Evolutionary conservation across 2,329 filamentous ascomycete genomes (phyloP).

Genomic region (Exophiala aquamarina): DNA sequence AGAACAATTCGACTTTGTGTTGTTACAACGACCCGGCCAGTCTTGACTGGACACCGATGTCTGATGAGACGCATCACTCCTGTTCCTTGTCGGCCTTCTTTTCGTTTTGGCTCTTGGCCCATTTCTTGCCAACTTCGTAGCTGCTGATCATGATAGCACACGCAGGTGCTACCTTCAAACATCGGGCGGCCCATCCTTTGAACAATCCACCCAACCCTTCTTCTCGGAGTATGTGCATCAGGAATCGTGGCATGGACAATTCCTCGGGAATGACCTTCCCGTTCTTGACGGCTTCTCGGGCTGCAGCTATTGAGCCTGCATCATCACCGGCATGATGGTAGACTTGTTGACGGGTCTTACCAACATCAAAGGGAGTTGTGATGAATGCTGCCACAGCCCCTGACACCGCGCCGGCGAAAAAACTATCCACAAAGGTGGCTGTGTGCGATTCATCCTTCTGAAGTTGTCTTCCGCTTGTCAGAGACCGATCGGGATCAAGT

Average conservation of each 20-base stretch:
- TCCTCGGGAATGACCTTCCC: conserved; percentile 62
- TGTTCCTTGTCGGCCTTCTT: conserved; percentile 34
- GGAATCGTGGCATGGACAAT: conserved; percentile 72
- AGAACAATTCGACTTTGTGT: too few species aligned
- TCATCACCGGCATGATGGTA: conserved; percentile 59
- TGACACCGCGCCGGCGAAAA: conserved; percentile 78
- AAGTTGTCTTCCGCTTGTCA: conserved; percentile 45
- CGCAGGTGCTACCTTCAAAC: conserved; percentile 89
- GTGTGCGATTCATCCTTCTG: conserved; percentile 67
- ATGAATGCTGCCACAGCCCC: conserved; percentile 83
- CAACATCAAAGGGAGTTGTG: conserved; percentile 95
- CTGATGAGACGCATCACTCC: too few species aligned
- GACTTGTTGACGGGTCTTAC: conserved; percentile 92
- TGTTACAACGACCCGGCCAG: too few species aligned
- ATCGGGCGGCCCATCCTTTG: conserved; percentile 87
- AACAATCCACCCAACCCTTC: conserved; percentile 82
- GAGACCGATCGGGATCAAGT: conserved; percentile 39
- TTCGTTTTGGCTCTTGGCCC: conserved; percentile 74
- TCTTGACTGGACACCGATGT: too few species aligned
- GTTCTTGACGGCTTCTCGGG: conserved; percentile 16
- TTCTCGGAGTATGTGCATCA: conserved; percentile 87
- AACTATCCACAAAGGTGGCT: conserved; percentile 83
- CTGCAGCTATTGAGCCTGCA: conserved; percentile 23
- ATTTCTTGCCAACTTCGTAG: conserved; percentile 92
- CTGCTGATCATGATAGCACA: conserved; percentile 99